Evolutionary conservation across 2,329 filamentous ascomycete genomes (phyloP).

Genomic region (Leptographium flavum): DNA sequence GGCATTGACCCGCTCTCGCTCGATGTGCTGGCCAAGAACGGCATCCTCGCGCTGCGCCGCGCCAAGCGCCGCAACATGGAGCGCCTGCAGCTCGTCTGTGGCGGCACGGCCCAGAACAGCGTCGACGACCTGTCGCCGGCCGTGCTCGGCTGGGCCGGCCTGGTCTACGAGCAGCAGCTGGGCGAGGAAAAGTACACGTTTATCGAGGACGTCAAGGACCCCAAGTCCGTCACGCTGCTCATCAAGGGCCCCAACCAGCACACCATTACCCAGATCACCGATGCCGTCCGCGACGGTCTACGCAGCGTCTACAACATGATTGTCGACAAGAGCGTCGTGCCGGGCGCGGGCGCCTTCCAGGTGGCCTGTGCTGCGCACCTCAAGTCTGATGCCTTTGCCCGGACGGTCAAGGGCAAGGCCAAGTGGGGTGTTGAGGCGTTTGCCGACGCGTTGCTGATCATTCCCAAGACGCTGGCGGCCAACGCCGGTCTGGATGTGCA

Average conservation of each 20-base stretch:
- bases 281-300: constrained; percentile 88
- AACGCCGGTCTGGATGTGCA: constrained; percentile 96
- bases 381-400: constrained; percentile 72
- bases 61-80: constrained; percentile 99
- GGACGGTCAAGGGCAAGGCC: constrained; percentile 92
- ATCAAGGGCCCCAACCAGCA: constrained; percentile 97
- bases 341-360: constrained; percentile 90
- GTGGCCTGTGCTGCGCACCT: constrained; percentile 81
- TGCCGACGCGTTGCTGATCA: constrained; percentile 84
- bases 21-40: constrained; percentile 94
- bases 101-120: constrained; percentile 84
- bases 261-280: constrained; percentile 92
- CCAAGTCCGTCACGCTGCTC: constrained; percentile 91
- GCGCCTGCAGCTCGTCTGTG: constrained; percentile 85
- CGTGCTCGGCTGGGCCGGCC: constrained; percentile 85
- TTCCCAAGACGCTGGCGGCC: constrained; percentile 92
- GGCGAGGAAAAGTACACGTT: constrained; percentile 99
- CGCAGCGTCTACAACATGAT: constrained; percentile 99
- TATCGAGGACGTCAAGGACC: constrained; percentile 94
- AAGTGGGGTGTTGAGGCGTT: constrained; percentile 94
- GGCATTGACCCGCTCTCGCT: constrained; percentile 93
- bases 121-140: constrained; percentile 85
- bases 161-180: constrained; percentile 92
- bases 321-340: constrained; percentile 91
- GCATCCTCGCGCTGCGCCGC: constrained; percentile 82